Evolutionary conservation across 441 rosid species (phyloP).

Genomic region (Brassica hybrid): DNA sequence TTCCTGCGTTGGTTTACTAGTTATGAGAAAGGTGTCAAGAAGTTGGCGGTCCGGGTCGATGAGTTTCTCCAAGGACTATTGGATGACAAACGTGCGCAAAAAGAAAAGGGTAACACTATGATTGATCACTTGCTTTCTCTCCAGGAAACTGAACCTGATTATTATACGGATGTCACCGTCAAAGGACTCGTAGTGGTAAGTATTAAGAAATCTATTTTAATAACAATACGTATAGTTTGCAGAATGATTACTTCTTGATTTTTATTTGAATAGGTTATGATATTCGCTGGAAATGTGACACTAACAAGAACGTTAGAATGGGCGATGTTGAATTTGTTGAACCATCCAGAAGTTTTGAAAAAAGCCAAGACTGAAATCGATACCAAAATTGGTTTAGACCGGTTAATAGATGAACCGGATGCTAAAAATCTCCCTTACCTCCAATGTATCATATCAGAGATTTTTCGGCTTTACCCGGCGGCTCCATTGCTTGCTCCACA

Average conservation of each 20-base stretch:
- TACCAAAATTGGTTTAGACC: constrained; percentile 38
- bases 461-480: constrained; percentile 54
- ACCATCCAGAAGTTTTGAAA: too few relatives aligned
- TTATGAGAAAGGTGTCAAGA: background rate
- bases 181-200: background rate
- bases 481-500: constrained; percentile 55
- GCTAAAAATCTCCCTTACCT: constrained; percentile 52
- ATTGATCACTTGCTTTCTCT: constrained; percentile 53
- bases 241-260: background rate
- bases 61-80: background rate
- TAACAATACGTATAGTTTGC: background rate
- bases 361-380: constrained; percentile 57
- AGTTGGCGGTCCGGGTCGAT: background rate
- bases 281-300: constrained; percentile 55
- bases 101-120: constrained; percentile 43
- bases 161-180: constrained; percentile 42
- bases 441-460: constrained; percentile 50
- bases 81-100: background rate
- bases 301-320: constrained; percentile 52
- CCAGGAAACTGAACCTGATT: constrained; percentile 54
- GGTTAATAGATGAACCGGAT: constrained; percentile 54
- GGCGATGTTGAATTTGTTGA: constrained; percentile 58
- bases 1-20: background rate
- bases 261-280: constrained; percentile 43
- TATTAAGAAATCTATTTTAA: too few relatives aligned